Conservation (phyloP, 805 yeast species). For the Millerago galiae region DNA sequence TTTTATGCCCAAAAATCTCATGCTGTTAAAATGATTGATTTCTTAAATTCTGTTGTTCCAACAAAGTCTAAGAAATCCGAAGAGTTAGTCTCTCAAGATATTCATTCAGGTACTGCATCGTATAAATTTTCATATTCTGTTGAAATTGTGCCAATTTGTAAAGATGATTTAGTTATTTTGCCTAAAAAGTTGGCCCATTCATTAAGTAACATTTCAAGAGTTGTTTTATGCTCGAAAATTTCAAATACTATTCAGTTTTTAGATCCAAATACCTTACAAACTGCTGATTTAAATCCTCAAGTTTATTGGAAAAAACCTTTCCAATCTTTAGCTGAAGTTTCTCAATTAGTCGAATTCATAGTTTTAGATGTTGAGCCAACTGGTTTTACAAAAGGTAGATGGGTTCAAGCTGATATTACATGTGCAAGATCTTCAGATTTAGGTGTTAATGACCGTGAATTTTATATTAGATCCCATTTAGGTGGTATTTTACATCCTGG, state of each 20-base stretch:
- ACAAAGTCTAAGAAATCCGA: constrained; percentile 76
- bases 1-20: constrained; percentile 84
- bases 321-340: constrained; percentile 63
- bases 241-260: constrained; percentile 80
- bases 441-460: constrained; percentile 79
- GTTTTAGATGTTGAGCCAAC: constrained; percentile 93
- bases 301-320: constrained; percentile 84
- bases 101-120: constrained; percentile 80
- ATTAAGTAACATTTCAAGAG: constrained; percentile 73
- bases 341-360: constrained; percentile 77
- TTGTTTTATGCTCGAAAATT: constrained; percentile 79
- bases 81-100: constrained; percentile 87
- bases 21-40: constrained; percentile 91
- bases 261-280: constrained; percentile 77
- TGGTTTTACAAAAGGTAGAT: constrained; percentile 69
- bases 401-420: constrained; percentile 83
- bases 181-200: constrained; percentile 83
- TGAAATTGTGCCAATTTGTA: constrained; percentile 93
- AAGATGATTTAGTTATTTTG: constrained; percentile 89
- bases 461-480: constrained; percentile 81
- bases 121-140: constrained; percentile 90
- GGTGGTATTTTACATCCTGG: constrained; percentile 97
- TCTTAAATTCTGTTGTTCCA: constrained; percentile 80
- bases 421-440: constrained; percentile 85
- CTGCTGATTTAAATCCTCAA: constrained; percentile 62